Evolutionary conservation across 108 stramenopile species (phyloP), one percentile per base, ranked within the genome.

Genomic region (Epithemia pelagica): DNA sequence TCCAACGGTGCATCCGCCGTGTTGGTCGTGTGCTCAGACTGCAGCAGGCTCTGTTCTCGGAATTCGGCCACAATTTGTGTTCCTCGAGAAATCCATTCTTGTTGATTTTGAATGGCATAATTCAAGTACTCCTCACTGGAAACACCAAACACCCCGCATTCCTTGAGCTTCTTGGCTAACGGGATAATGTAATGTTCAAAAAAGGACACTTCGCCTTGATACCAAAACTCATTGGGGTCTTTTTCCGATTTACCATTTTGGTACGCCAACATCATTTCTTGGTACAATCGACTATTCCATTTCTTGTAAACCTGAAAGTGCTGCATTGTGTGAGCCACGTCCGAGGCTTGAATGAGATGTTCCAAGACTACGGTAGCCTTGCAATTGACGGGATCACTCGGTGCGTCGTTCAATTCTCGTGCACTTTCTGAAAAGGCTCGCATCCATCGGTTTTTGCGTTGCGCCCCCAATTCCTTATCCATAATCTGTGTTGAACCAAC

Each of bases 241-340:
- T n/a, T n/a, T n/a, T n/a, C n/a, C n/a, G n/a, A n/a, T n/a, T n/a
- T n/a, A n/a, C n/a, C n/a, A n/a, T n/a, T n/a, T n/a, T n/a, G n/a
- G n/a, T n/a, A n/a, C n/a, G n/a, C n/a, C 0, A 28, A 51, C 28
- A 65, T 58, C 29, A 82, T 58, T 62, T 82, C 81, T 29, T 78
- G 75, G 72, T 64, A 82, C 2, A 82, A 68, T 31, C 71, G 56
- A 32, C 68, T 68, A 56, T 82, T 79, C 78, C 78, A 82, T 57
- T 76, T 79, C 27, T 61, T 54, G 32, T 75, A 82, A 54, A 71
- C 74, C 8, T 77, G 68, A 76, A 75, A 82, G 20, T 64, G 57
- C 59, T 82, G 82, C 72, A 79, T 55, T 0, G 74, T 58, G 54
- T 82, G 82, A 3, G n/a, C n/a, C n/a, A n/a, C n/a, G n/a, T n/a